phyloP scores from a whole-genome alignment of 176 grass and related monocot genomes.

The maize (Zea mays) region DNA sequence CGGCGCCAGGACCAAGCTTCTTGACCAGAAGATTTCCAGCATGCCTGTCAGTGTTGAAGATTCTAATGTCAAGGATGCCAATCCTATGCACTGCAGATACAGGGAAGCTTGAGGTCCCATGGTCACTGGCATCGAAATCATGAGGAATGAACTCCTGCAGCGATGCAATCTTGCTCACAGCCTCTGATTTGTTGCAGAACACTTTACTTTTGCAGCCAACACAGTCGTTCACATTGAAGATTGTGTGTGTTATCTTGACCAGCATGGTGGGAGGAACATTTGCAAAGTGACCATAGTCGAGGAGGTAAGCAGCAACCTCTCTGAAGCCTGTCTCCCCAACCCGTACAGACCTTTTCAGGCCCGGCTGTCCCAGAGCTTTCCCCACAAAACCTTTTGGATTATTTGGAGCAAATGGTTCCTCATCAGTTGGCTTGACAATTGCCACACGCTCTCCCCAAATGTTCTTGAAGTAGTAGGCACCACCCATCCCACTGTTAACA shows the following conservation, averaged over 20 bases:
- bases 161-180: constrained; percentile 88
- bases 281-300: constrained; percentile 71
- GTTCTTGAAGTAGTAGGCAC: constrained; percentile 92
- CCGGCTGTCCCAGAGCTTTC: constrained; percentile 77
- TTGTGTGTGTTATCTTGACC: constrained; percentile 83
- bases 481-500: constrained; percentile 82
- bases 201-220: constrained; percentile 47
- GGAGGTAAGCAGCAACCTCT: constrained; percentile 87
- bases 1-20: constrained; percentile 54
- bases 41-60: constrained; percentile 96
- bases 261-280: constrained; percentile 87
- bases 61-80: constrained; percentile 90
- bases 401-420: constrained; percentile 96
- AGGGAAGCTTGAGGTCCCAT: constrained; percentile 90
- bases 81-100: constrained; percentile 92
- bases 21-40: constrained; percentile 85
- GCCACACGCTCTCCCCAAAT: constrained; percentile 68
- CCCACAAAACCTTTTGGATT: constrained; percentile 95
- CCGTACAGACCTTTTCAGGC: constrained; percentile 85
- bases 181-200: constrained; percentile 43
- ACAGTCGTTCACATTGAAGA: constrained; percentile 80
- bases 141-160: constrained; percentile 86
- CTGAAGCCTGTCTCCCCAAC: constrained; percentile 92
- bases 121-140: constrained; percentile 95
- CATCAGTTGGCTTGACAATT: constrained; percentile 96